These are phyloP conservation scores for Penicillium verhagenii DNA, from an alignment of 495 filamentous ascomycete species.

Conservation along the genomic window DNA sequence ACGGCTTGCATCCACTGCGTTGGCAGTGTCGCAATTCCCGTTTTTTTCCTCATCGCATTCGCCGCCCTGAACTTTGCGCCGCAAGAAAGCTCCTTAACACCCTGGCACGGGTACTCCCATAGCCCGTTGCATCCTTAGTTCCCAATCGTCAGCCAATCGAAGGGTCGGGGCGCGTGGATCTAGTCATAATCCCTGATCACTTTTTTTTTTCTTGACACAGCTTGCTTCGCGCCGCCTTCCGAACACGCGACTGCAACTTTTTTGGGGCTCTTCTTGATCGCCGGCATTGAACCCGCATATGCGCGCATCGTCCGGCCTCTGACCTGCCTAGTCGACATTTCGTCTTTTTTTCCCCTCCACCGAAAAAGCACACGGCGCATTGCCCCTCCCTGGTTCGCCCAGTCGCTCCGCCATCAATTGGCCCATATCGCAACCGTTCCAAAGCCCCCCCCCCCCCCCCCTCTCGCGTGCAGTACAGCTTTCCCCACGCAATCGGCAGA, in stretches of 20 bases:
- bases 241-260: constrained; percentile 20
- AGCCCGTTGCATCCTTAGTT: constrained; percentile 23
- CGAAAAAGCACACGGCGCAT: constrained; percentile 13
- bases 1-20: constrained; percentile 44
- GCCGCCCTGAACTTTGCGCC: constrained; percentile 21
- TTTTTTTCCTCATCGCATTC: constrained; percentile 21
- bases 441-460: constrained; percentile 17
- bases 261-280: constrained; percentile 27
- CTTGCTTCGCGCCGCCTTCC: constrained; percentile 18
- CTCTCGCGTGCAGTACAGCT: constrained; percentile 36
- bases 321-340: constrained; percentile 15
- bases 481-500: constrained; percentile 41
- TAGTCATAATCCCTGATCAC: constrained; percentile 15
- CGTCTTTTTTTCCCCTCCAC: constrained; percentile 9
- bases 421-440: constrained; percentile 29
- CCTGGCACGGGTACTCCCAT: constrained; percentile 31
- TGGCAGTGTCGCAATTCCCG: constrained; percentile 38
- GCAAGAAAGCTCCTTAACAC: constrained; percentile 25
- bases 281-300: constrained; percentile 20
- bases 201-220: constrained; percentile 15
- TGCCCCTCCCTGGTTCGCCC: constrained; percentile 19
- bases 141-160: constrained; percentile 26
- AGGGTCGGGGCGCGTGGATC: background rate
- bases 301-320: constrained; percentile 16
- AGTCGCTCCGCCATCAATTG: constrained; percentile 35